phyloP scores from a whole-genome alignment of 2,329 filamentous ascomycete species.

The Paecilomyces variotii region DNA sequence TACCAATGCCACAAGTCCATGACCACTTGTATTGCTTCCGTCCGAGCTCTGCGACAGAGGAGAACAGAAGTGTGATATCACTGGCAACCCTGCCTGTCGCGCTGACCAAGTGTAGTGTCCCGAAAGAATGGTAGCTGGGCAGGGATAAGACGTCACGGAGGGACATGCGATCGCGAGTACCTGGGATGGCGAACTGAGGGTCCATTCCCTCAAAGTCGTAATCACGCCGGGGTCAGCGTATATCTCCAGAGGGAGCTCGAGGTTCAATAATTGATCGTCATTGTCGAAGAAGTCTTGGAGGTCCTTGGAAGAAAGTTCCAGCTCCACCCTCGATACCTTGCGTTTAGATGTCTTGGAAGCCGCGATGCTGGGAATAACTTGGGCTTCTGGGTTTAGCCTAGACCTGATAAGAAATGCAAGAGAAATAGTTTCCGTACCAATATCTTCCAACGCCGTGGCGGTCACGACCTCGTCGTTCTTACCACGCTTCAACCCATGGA shows the following conservation, averaged over 20 bases:
- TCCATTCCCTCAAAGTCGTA: conserved; percentile 26
- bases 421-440: not conserved
- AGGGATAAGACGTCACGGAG: conserved; percentile 16
- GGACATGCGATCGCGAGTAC: conserved; percentile 24
- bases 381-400: not conserved
- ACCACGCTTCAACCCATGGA: not conserved
- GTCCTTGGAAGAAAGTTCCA: conserved; percentile 27
- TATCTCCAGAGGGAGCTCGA: conserved; percentile 20
- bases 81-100: conserved; percentile 21
- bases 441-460: not conserved
- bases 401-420: not conserved
- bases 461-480: not conserved
- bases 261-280: conserved; percentile 24
- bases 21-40: conserved; percentile 18
- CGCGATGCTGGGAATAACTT: conserved; percentile 21
- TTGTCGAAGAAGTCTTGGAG: conserved; percentile 28
- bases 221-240: conserved; percentile 19
- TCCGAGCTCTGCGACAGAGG: conserved; percentile 12
- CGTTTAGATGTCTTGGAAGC: conserved; percentile 25
- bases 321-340: conserved; percentile 23
- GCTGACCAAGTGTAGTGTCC: conserved; percentile 25
- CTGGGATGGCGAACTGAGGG: conserved; percentile 23
- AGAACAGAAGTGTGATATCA: conserved; percentile 31
- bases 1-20: conserved; percentile 27
- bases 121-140: conserved; percentile 24